A percentile compares a stretch with the other conserved stretches of the same genome.
Evolutionary conservation across 352 stramenopile species (phyloP).

Genomic region (Globisporangium megalacanthum): DNA sequence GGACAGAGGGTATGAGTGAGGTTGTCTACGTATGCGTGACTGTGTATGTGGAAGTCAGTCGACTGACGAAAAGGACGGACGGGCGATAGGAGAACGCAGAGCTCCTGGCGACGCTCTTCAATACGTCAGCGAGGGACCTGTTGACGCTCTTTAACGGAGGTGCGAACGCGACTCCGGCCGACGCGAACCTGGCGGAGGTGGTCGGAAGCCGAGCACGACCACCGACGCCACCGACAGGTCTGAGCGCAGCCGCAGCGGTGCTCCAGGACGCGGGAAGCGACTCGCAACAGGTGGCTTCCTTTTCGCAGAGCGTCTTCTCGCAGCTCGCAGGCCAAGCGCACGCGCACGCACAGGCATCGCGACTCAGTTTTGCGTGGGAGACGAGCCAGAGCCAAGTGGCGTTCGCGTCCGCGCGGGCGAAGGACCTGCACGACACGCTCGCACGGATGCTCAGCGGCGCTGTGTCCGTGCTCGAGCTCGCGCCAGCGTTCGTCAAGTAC

Average conservation of each 20-base stretch:
- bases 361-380: slow-evolving; percentile 29
- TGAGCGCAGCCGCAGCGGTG: not conserved
- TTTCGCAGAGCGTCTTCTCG: slow-evolving; percentile 60
- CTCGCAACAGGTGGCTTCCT: slow-evolving; percentile 13
- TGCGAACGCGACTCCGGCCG: not conserved
- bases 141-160: slow-evolving; percentile 14
- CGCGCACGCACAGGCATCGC: slow-evolving; percentile 30
- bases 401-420: slow-evolving; percentile 27
- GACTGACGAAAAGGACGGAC: not conserved
- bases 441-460: slow-evolving; percentile 43
- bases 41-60: no score
- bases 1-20: no score
- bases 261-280: not conserved
- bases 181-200: not conserved
- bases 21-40: no score
- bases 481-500: slow-evolving; percentile 48
- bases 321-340: slow-evolving; percentile 33
- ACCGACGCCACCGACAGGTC: slow-evolving; percentile 8
- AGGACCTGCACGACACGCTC: slow-evolving; percentile 47
- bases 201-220: not conserved
- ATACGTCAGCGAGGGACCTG: slow-evolving; percentile 18
- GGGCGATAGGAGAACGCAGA: slow-evolving; percentile 26
- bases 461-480: slow-evolving; percentile 33
- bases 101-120: slow-evolving; percentile 40
- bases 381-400: slow-evolving; percentile 26